Evolutionary conservation across 495 filamentous ascomycete species (phyloP), one percentile per base, ranked within the genome.

Genomic region (Lasiosphaeriaceae sp.): DNA sequence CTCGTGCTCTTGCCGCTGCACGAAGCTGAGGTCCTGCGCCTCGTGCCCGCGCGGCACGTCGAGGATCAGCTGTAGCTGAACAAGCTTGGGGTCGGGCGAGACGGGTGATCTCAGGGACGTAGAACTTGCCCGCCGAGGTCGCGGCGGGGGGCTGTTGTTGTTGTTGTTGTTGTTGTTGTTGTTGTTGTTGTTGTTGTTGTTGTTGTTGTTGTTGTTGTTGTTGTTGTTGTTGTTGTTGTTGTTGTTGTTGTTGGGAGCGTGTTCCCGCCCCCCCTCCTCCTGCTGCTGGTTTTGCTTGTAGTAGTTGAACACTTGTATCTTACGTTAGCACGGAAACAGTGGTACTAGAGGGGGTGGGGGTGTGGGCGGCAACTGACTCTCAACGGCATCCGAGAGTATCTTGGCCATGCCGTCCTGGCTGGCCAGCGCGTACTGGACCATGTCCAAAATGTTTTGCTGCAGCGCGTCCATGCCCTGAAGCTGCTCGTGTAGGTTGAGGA

Each of bases 1-100:
- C 8, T 52, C 53, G 12, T 52, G 52, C 20, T 21, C 46, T 22
- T 60, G 58, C 47, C 48, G 52, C 37, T 39, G 47, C 5, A 60
- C 53, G 20, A 31, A 47, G 29, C 29, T 39, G 47, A 56, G 26
- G 34, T 60, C 58, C 2, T 47, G 20, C 20, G 39, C 23, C 1
- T 26, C 47, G 16, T 52, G 43, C 23, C 23, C 22, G 20, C 21
- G 26, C 7, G 21, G 19, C 26, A 59, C 56, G 11, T 22, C 29
- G n/a, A 59, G 31, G 5, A 54, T 49, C 12, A 19, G 12, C 8
- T 54, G 23, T 2, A 59, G 29, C 2, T 19, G 22, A 9, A 43
- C 44, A 17, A 47, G 44, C 22, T 54, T 48, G 29, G 21, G 39
- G 20, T 56, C 54, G 11, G 26, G 23, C 2, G 20, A 52, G 41